Base-by-base conservation (phyloP, 1,284 basidiomycete genomes). In the Cystobasidium sp. region DNA sequence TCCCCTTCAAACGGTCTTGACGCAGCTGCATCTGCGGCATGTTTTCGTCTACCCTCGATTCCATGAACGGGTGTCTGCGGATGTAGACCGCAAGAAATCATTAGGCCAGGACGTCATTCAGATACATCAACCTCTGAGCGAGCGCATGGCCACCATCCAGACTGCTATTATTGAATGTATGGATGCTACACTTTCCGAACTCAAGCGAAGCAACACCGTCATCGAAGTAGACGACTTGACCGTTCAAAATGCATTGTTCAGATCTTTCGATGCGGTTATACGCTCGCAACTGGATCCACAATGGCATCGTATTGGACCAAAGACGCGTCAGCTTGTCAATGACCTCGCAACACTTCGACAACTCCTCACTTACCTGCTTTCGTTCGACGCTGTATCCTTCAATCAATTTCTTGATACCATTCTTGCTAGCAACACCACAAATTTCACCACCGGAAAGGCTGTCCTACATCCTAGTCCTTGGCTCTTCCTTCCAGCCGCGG, bases 31-130 rank as follows among this genome's bases (percentile, higher is more conserved):
- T 78, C 85, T 99, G 70, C 88, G 91, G 31, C 89, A 87, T 12
- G 94, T 96, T 1, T 90, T 93, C 80, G 90, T 99, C 16, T 97
- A 93, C 84, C 97, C 97, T 9, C 86, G 94, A 92, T 99, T 97
- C 81, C 95, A 97, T 78, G 90, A 91, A 80, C 87, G 88, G 0
- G 88, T 97, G 75, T 92, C 94, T 79, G 85, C 88, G 39, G 89
- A 89, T 1, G 87, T 97, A 0, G 89, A 92, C 78, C 87, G 89
- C 53, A 88, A 92, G 75, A 88, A 89, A 78, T 93, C 94, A 0
- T 22, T 24, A 20, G 64, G 53, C 20, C 51, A 43, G 39, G 94
- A 99, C 80, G 93, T 98, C 12, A 87, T 98, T 37, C 94, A 99
- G 81, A 84, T 99, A 49, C 91, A 93, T 69, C 94, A 97, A 81